Conservation (phyloP, 306 rosid species). For the Dryas octopetala region DNA sequence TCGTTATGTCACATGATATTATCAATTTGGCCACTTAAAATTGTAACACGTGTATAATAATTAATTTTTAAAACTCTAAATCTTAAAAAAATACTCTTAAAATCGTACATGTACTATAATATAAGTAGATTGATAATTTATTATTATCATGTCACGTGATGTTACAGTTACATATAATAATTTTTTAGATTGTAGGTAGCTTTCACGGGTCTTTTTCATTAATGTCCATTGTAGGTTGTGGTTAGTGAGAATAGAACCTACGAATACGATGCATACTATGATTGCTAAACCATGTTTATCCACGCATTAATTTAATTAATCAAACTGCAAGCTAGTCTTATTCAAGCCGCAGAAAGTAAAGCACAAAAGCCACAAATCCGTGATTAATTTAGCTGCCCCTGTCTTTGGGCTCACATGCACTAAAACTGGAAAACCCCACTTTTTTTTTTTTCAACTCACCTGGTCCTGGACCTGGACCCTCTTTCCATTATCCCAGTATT, state of each 20-base stretch:
- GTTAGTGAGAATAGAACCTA: background rate
- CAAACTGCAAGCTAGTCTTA: background rate
- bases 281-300: background rate
- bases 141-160: no score
- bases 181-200: no score
- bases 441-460: background rate
- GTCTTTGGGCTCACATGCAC: background rate
- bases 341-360: constrained; percentile 1
- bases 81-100: no score
- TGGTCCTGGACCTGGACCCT: background rate
- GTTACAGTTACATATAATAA: no score
- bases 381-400: constrained; percentile 3
- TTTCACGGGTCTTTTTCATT: no score
- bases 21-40: no score
- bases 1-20: no score
- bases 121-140: no score
- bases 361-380: constrained; percentile 19
- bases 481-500: background rate
- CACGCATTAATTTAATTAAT: constrained; percentile 2
- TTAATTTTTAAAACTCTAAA: no score
- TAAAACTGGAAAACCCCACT: background rate
- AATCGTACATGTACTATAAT: no score
- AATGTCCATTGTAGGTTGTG: background rate
- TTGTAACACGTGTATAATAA: no score
- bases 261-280: background rate